Conservation (phyloP, 2,329 filamentous ascomycete genomes). For the Microdochium trichocladiopsis region DNA sequence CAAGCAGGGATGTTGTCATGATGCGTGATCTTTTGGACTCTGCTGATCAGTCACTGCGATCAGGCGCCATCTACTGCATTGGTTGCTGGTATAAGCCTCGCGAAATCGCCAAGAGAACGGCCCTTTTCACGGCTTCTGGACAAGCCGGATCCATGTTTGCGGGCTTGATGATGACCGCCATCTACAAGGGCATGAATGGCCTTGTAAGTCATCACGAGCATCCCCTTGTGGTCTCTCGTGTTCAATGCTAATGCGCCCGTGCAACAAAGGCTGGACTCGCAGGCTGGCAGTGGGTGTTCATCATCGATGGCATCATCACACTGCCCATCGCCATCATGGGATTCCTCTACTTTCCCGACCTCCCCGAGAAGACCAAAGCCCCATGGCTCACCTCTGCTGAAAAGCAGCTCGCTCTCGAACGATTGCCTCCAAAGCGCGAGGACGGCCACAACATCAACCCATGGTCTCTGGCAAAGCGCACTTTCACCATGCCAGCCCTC, state of each 20-base stretch:
- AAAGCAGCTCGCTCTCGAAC: slow-evolving; percentile 14
- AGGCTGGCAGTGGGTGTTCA: slow-evolving; percentile 49
- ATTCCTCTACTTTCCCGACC: slow-evolving; percentile 45
- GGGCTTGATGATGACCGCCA: slow-evolving; percentile 54
- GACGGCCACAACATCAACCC: slow-evolving; percentile 25
- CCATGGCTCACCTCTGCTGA: slow-evolving; percentile 27
- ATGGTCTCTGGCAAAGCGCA: slow-evolving; percentile 17
- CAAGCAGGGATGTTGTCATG: no score
- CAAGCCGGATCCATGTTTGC: slow-evolving; percentile 55
- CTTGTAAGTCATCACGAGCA: no score
- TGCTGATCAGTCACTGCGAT: no score
- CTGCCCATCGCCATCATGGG: slow-evolving; percentile 49
- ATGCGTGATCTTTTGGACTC: no score
- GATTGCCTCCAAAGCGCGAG: slow-evolving; percentile 20
- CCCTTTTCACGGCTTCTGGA: slow-evolving; percentile 53
- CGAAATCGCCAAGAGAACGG: slow-evolving; percentile 55
- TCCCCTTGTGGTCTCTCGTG: no score
- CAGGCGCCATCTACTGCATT: slow-evolving; percentile 51
- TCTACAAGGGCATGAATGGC: slow-evolving; percentile 35
- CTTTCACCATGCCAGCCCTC: slow-evolving; percentile 17
- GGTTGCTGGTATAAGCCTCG: slow-evolving; percentile 53
- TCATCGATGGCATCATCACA: slow-evolving; percentile 45
- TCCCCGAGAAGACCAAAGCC: slow-evolving; percentile 39
- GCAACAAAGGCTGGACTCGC: slow-evolving; percentile 39
- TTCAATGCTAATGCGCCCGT: no score